Conservation (phyloP, 164 flowering plant genomes). For the Hamamelis virginiana region DNA sequence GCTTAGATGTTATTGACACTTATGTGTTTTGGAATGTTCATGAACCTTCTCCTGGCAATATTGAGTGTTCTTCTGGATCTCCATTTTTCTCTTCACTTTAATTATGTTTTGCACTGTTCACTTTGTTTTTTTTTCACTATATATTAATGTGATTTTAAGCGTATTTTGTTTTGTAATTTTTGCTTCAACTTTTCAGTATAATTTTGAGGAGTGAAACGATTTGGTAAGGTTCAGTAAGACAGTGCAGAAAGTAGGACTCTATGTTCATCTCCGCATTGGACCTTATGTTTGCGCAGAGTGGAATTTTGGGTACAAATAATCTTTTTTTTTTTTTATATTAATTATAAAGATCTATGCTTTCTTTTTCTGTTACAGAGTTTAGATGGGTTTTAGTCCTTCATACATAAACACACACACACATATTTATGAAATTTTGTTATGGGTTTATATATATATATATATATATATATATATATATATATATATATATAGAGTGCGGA, state of each 20-base stretch:
- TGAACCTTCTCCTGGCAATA: constrained; percentile 73
- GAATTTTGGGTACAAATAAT: constrained; percentile 72
- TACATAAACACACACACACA: too few species aligned
- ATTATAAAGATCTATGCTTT: too few species aligned
- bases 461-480: too few species aligned
- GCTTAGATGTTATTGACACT: too few species aligned
- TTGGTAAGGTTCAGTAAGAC: constrained; percentile 70
- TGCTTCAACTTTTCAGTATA: constrained; percentile 39
- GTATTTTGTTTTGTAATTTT: not conserved
- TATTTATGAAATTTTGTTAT: too few species aligned
- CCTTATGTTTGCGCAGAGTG: constrained; percentile 94
- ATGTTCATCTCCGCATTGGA: constrained; percentile 77
- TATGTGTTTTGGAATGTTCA: constrained; percentile 83
- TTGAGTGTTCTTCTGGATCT: constrained; percentile 21
- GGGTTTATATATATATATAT: too few species aligned
- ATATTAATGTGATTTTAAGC: not conserved
- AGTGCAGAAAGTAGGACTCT: constrained; percentile 66
- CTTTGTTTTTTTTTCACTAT: not conserved
- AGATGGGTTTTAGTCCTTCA: not conserved
- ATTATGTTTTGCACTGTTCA: not conserved
- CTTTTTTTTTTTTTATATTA: not conserved
- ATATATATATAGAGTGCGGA: too few species aligned
- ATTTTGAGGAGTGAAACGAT: constrained; percentile 74
- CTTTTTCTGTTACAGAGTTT: not conserved
- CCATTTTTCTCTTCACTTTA: constrained; percentile 1